Conservation (phyloP, 169 alveolate genomes). For the Ichthyophthirius multifiliis region DNA sequence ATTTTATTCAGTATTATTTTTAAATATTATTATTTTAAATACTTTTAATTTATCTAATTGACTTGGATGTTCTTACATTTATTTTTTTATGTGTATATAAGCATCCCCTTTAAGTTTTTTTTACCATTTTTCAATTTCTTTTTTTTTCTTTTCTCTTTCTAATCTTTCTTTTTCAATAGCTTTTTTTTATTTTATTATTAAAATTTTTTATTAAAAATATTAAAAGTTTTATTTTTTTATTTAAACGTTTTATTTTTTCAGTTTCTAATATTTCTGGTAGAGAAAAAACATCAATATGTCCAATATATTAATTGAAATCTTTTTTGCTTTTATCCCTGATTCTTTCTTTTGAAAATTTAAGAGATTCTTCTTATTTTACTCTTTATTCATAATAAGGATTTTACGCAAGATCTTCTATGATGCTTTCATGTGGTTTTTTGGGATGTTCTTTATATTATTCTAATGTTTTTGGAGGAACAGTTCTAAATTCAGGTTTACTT, state of each 20-base stretch:
- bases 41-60: slow-evolving; percentile 13
- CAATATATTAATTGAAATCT: not conserved
- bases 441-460: not conserved
- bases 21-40: not conserved
- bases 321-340: not conserved
- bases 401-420: not conserved
- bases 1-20: not conserved
- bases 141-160: slow-evolving; percentile 1
- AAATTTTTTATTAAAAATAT: not conserved
- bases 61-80: not conserved
- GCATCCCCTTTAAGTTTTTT: slow-evolving; percentile 4
- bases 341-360: not conserved
- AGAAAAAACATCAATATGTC: not conserved
- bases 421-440: slow-evolving; percentile 1
- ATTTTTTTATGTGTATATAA: slow-evolving; percentile 1
- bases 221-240: too few relatives aligned
- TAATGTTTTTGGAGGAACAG: slow-evolving; percentile 13
- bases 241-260: slow-evolving; percentile 1
- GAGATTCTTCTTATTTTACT: not conserved
- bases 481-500: slow-evolving; percentile 9
- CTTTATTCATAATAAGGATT: slow-evolving; percentile 13
- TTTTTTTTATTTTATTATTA: not conserved
- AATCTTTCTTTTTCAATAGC: slow-evolving; percentile 9
- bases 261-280: slow-evolving; percentile 10
- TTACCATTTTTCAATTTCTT: not conserved